Base-by-base conservation (phyloP, 1,284 basidiomycete species). In the Dichomitus squalens region DNA sequence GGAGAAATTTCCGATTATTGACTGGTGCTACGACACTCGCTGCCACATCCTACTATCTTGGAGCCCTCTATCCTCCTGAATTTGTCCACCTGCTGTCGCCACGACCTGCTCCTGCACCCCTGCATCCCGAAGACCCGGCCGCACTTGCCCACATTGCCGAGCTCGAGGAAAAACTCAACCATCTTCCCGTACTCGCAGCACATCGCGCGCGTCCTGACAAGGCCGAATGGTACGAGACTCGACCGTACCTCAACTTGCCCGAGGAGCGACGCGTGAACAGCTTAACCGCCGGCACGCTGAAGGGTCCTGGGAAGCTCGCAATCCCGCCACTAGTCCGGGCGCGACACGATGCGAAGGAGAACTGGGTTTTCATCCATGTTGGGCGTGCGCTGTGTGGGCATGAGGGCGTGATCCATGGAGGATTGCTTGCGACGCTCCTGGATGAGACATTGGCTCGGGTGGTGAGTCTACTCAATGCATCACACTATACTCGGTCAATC, bases 321-420 rank as follows among this genome's bases (percentile, higher is more conserved):
- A 72, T 95, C 49, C 78, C 82, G 21, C 93, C 94, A 2, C 66
- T 96, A 2, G 82, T 93, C 6, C 81, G 94, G 18, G 84, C 85
- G n/a, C 84, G 80, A 66, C 77, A 77, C 57, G 92, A 96, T 72
- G 91, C 93, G 70, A 80, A 76, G 8, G 88, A 93, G 73, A 82
- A 83, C 7, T 69, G 86, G 56, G 79, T 86, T 12, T 75, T 97
- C 58, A 59, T 94, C 1, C 96, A 98, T 70, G 78, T 97, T 7
- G 96, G 96, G 1, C 76, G 91, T 35, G 88, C 87, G 5, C 68
- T 98, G 49, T 98, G 96, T 69, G 93, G 93, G 2, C 94, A 96
- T 66, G 94, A 96, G 72, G 95, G 95, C 0, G 93, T 98, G 62
- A 76, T 98, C 1, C 96, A 98, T 70, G 96, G 96, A 0, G 96